Percentiles rank a stretch among this genome's conserved stretches.
phyloP scores from a whole-genome alignment of 176 grass and related monocot species.

The Miscanthus lutarioriparius region DNA sequence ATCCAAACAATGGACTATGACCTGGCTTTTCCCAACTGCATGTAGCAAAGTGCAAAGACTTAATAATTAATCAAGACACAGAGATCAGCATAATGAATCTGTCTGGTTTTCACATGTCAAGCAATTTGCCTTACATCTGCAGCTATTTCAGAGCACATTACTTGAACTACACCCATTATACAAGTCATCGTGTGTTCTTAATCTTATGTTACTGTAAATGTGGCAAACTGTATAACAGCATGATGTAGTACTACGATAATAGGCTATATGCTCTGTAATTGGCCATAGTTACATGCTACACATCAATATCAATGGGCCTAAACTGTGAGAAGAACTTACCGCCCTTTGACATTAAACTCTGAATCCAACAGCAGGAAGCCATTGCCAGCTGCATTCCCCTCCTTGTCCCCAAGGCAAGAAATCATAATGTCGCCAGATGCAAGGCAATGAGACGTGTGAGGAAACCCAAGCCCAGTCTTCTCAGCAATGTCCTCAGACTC shows the following conservation, averaged over 20 bases:
- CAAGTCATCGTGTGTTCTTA: not conserved
- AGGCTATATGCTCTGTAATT: not conserved
- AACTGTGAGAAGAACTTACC: conserved; percentile 43
- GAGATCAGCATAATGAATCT: not conserved
- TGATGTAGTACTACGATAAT: not conserved
- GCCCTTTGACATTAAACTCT: conserved; percentile 95
- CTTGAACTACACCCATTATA: not conserved
- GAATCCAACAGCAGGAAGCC: conserved; percentile 94
- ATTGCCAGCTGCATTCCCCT: conserved; percentile 80
- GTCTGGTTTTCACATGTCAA: not conserved
- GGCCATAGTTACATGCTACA: not conserved
- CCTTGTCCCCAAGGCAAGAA: conserved; percentile 87
- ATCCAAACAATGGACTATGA: conserved; percentile 80
- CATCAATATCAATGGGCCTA: not conserved
- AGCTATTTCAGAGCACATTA: not conserved
- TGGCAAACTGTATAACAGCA: not conserved
- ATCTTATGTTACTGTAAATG: not conserved
- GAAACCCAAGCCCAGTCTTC: conserved; percentile 89
- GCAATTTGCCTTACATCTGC: not conserved
- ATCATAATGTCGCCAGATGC: conserved; percentile 92
- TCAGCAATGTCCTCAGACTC: conserved; percentile 73
- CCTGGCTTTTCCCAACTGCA: conserved; percentile 93
- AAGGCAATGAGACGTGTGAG: conserved; percentile 93
- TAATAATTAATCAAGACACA: not conserved
- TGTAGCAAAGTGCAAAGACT: not conserved